A percentile compares a stretch with the other conserved stretches of the same genome.
phyloP scores from a whole-genome alignment of 2,329 filamentous ascomycete species.

The Aaosphaeria arxii region DNA sequence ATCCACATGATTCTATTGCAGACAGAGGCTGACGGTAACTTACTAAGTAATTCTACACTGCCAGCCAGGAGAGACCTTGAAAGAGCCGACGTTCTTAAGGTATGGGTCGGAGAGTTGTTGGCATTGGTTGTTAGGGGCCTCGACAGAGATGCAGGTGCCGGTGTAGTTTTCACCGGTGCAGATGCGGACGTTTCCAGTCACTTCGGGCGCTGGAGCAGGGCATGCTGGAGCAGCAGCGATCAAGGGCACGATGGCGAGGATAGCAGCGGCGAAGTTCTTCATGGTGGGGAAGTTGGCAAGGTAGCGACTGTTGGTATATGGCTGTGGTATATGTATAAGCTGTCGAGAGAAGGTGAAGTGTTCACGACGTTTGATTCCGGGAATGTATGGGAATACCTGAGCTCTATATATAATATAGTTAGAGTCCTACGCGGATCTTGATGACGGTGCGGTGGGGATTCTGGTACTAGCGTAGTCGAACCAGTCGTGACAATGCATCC shows the following conservation, averaged over 20 bases:
- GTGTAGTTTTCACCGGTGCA: slow-evolving; percentile 12
- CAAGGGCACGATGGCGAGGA: slow-evolving; percentile 10
- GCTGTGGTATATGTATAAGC: neutral
- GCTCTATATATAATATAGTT: too few relatives aligned
- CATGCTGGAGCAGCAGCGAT: slow-evolving; percentile 8
- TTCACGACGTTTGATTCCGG: too few relatives aligned
- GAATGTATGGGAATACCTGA: too few relatives aligned
- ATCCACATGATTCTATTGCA: neutral
- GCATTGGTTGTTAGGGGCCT: slow-evolving; percentile 9
- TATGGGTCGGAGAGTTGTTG: slow-evolving; percentile 3
- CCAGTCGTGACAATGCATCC: too few relatives aligned
- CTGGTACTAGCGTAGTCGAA: too few relatives aligned
- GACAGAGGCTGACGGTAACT: slow-evolving; percentile 1
- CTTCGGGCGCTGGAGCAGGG: neutral
- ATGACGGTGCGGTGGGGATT: too few relatives aligned
- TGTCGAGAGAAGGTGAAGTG: neutral
- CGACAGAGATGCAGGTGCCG: slow-evolving; percentile 6
- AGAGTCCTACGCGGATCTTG: too few relatives aligned
- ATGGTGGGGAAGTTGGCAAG: slow-evolving; percentile 5
- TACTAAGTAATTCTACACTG: slow-evolving; percentile 20
- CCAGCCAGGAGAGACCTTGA: slow-evolving; percentile 7
- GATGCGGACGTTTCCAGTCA: slow-evolving; percentile 5
- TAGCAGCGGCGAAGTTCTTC: slow-evolving; percentile 10
- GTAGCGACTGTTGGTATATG: neutral
- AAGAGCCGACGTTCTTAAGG: slow-evolving; percentile 11